These are phyloP conservation scores for Aspergillus steynii DNA, from an alignment of 495 filamentous ascomycete genomes.

Conservation along the genomic window DNA sequence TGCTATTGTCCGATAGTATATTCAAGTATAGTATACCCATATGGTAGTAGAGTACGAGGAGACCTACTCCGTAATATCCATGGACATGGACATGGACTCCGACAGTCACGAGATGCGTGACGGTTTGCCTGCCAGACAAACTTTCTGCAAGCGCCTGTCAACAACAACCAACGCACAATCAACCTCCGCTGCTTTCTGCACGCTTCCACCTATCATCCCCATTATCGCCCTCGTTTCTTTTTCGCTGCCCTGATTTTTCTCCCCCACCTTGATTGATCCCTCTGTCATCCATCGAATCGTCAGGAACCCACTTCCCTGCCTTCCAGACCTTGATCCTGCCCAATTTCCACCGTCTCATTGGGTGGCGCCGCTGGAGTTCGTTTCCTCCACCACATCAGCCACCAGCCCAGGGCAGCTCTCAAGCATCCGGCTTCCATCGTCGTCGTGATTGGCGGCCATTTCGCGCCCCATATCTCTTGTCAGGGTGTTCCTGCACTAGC, in stretches of 20 bases:
- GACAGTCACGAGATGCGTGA: too few species aligned
- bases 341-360: neutral
- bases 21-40: too few species aligned
- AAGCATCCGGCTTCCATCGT: constrained; percentile 1
- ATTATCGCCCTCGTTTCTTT: too few species aligned
- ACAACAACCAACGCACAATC: too few species aligned
- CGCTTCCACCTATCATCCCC: too few species aligned
- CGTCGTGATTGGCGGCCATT: constrained; percentile 4
- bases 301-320: neutral
- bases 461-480: constrained; percentile 6
- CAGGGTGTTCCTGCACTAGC: constrained; percentile 28
- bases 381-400: neutral
- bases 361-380: constrained; percentile 1
- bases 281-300: neutral
- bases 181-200: too few species aligned
- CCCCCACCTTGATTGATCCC: neutral
- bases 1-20: too few species aligned
- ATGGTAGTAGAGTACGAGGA: too few species aligned
- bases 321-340: neutral
- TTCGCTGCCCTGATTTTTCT: neutral
- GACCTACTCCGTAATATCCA: too few species aligned
- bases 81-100: too few species aligned
- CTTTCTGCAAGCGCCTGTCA: too few species aligned
- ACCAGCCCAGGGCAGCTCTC: neutral
- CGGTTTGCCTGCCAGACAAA: too few species aligned